phyloP scores from a whole-genome alignment of 306 rosid genomes.

The Pachyrhizus erosus region DNA sequence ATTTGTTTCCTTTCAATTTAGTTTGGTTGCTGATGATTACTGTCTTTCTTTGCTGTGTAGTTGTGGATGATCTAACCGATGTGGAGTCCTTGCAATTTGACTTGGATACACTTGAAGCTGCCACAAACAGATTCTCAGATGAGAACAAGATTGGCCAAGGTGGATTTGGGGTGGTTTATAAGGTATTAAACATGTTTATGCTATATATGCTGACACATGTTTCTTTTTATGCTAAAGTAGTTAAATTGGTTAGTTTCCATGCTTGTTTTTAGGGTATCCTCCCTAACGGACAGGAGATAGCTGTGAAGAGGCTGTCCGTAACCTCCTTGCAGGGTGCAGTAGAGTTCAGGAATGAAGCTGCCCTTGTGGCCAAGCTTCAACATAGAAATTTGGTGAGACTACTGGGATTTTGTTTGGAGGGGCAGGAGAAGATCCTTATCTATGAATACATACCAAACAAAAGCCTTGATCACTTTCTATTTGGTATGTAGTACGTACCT shows the following conservation, averaged over 20 bases:
- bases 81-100: constrained; percentile 54
- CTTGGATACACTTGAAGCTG: constrained; percentile 50
- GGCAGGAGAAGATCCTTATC: constrained; percentile 67
- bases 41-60: constrained; percentile 31
- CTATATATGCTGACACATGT: not conserved
- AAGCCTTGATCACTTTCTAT: constrained; percentile 62
- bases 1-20: not conserved
- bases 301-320: constrained; percentile 61
- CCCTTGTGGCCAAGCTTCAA: constrained; percentile 66
- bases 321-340: constrained; percentile 62
- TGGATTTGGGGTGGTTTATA: constrained; percentile 64
- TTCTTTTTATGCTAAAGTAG: not conserved
- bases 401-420: constrained; percentile 64
- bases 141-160: constrained; percentile 60
- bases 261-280: constrained; percentile 55
- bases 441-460: constrained; percentile 67
- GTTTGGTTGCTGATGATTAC: constrained; percentile 3
- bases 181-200: constrained; percentile 42
- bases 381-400: constrained; percentile 66
- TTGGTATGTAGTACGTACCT: constrained; percentile 58
- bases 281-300: constrained; percentile 58
- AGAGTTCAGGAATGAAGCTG: constrained; percentile 69
- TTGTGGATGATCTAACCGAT: constrained; percentile 35
- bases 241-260: not conserved
- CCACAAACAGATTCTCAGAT: constrained; percentile 52